Evolutionary conservation across 2,329 filamentous ascomycete species (phyloP), one percentile per base, ranked within the genome.

Genomic region (Penicillium sp.): DNA sequence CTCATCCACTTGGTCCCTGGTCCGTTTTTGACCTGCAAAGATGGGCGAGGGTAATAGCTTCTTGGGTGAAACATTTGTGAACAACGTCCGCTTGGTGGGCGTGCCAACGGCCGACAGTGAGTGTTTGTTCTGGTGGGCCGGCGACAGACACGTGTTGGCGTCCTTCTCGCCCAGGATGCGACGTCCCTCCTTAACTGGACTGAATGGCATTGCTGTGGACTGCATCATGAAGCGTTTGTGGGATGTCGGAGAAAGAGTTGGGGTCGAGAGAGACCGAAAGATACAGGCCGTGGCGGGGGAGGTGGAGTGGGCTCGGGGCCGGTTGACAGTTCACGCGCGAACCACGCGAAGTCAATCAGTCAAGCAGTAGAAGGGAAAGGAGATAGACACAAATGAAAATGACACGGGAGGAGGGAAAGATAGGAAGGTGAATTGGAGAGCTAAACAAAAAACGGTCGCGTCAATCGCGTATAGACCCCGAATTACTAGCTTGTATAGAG

Each of bases 111-210:
- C 55, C 21, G 54, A 49, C 39, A 64, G 57, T 23, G 60, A 45
- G 18, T 58, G 51, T 60, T 65, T 65, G 55, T 26, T 54, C 34
- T 58, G 56, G 49, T 51, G 58, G 34, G 65, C 65, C 23, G 70
- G 70, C 26, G 72, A 71, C 40, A 75, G 58, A 58, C 68, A 74
- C 68, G 73, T 70, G 72, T 77, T 77, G 61, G 68, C 56, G 53
- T 71, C 69, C 60, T 75, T 77, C 53, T 76, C 73, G 29, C 74
- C 71, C 49, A 77, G 70, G 48, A 75, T 69, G 43, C 67, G 74
- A 63, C 74, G 66, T 39, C 70, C 69, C 26, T 72, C 68, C 59
- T 74, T 73, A 51, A 68, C 52, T 4, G 72, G 69, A 52, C 68
- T 75, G 55, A 64, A 53, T 29, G 63, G 62, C n/a, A 64, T 46